Conservation (phyloP, 1,284 basidiomycete genomes). For the Trametes versicolor region DNA sequence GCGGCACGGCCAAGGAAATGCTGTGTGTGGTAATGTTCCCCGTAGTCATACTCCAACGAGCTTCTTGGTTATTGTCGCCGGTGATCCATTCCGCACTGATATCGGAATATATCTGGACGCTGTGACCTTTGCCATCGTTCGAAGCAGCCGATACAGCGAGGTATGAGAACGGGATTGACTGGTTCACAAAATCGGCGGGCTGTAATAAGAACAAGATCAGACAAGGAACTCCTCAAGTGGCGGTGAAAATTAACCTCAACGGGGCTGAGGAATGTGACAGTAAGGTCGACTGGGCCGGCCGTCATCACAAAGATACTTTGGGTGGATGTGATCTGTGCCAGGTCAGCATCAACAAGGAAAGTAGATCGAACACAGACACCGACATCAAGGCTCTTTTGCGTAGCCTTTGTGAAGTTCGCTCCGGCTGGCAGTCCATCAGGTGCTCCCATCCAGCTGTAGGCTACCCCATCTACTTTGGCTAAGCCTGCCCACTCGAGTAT, state of each 20-base stretch:
- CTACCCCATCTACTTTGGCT: slow-evolving; percentile 64
- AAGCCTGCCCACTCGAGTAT: slow-evolving; percentile 75
- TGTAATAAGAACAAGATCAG: neutral
- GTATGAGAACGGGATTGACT: slow-evolving; percentile 66
- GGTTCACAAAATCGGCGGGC: neutral
- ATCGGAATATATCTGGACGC: slow-evolving; percentile 70
- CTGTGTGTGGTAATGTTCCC: slow-evolving; percentile 64
- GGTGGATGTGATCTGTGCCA: slow-evolving; percentile 64
- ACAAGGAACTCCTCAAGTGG: slow-evolving; percentile 28
- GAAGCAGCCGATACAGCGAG: slow-evolving; percentile 61
- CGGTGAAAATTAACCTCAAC: slow-evolving; percentile 61
- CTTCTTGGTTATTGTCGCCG: slow-evolving; percentile 60
- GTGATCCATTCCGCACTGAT: slow-evolving; percentile 76
- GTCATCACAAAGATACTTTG: slow-evolving; percentile 68
- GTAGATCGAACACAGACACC: neutral
- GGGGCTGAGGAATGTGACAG: slow-evolving; percentile 70
- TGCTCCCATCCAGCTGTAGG: slow-evolving; percentile 68
- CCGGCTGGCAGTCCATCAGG: slow-evolving; percentile 53
- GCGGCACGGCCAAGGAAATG: slow-evolving; percentile 59
- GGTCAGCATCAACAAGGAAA: neutral
- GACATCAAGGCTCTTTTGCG: slow-evolving; percentile 65
- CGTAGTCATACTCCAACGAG: slow-evolving; percentile 62
- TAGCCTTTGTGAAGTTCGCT: slow-evolving; percentile 55
- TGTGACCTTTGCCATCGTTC: slow-evolving; percentile 62
- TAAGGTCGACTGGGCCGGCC: slow-evolving; percentile 67